Percentiles rank a stretch among this genome's conserved stretches.
Evolutionary conservation across 805 yeast genomes (phyloP).

Genomic region (Zygotorulaspora florentina): DNA sequence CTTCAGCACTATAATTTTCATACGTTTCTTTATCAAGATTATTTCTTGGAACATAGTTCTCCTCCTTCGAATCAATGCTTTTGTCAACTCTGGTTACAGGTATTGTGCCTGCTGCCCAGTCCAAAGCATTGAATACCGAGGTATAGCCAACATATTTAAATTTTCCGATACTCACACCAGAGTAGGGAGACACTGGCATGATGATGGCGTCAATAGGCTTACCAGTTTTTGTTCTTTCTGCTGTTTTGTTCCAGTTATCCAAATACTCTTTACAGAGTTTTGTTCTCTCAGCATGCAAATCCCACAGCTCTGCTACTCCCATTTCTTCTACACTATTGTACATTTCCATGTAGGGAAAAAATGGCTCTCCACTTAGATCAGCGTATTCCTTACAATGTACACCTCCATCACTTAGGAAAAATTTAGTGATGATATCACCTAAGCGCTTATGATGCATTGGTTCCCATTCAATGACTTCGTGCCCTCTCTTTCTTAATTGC

Average conservation of each 20-base stretch:
- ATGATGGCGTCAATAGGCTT: conserved; percentile 46
- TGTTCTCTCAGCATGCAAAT: conserved; percentile 40
- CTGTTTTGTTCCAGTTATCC: conserved; percentile 42
- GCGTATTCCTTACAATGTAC: conserved; percentile 35
- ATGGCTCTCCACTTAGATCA: conserved; percentile 42
- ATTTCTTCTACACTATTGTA: conserved; percentile 37
- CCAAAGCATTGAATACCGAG: conserved; percentile 49
- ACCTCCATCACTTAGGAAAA: conserved; percentile 48
- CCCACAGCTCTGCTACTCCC: conserved; percentile 41
- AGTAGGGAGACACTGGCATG: conserved; percentile 45
- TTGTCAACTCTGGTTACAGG: conserved; percentile 57
- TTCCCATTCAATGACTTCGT: conserved; percentile 48
- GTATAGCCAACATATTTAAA: conserved; percentile 49
- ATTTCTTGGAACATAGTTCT: conserved; percentile 32
- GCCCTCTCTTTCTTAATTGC: conserved; percentile 42
- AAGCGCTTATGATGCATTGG: conserved; percentile 39
- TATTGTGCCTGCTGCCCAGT: conserved; percentile 52
- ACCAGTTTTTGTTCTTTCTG: conserved; percentile 35
- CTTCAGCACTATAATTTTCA: conserved; percentile 46
- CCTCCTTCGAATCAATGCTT: conserved; percentile 35
- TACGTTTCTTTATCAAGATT: conserved; percentile 44
- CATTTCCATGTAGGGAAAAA: conserved; percentile 41
- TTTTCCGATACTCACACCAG: conserved; percentile 38
- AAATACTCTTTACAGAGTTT: conserved; percentile 38
- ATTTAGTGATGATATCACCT: conserved; percentile 32